These are phyloP conservation scores for Leptodermis oblonga DNA, from an alignment of 257 asterid species.

Conservation along the genomic window DNA sequence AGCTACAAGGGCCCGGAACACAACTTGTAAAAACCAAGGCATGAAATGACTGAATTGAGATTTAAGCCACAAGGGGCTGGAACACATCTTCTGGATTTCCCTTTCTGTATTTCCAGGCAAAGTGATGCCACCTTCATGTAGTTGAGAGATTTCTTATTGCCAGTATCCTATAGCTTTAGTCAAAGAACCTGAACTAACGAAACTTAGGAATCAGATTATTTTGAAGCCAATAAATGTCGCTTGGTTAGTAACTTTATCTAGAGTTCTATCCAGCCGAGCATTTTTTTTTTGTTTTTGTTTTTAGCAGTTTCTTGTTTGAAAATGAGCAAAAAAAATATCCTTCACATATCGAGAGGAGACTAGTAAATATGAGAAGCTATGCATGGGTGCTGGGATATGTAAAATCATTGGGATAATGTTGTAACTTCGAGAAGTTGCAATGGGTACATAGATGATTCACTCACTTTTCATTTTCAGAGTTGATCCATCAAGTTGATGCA, in stretches of 20 bases:
- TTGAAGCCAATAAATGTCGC: not conserved
- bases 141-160: not conserved
- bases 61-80: not conserved
- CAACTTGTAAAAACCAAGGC: not conserved
- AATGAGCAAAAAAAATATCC: not conserved
- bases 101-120: not conserved
- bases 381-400: not conserved
- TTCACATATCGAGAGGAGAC: not conserved
- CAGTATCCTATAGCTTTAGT: not conserved
- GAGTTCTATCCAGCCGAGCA: not conserved
- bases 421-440: not conserved
- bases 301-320: no score
- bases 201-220: not conserved
- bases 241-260: no score
- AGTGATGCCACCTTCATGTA: not conserved
- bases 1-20: not conserved
- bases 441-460: not conserved
- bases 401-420: not conserved
- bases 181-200: not conserved
- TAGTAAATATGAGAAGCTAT: not conserved
- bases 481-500: not conserved
- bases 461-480: not conserved
- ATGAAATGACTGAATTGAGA: not conserved
- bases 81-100: not conserved
- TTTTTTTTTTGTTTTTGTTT: not conserved